Evolutionary conservation across 2,329 filamentous ascomycete species (phyloP).

Genomic region (Colletotrichum tofieldiae): DNA sequence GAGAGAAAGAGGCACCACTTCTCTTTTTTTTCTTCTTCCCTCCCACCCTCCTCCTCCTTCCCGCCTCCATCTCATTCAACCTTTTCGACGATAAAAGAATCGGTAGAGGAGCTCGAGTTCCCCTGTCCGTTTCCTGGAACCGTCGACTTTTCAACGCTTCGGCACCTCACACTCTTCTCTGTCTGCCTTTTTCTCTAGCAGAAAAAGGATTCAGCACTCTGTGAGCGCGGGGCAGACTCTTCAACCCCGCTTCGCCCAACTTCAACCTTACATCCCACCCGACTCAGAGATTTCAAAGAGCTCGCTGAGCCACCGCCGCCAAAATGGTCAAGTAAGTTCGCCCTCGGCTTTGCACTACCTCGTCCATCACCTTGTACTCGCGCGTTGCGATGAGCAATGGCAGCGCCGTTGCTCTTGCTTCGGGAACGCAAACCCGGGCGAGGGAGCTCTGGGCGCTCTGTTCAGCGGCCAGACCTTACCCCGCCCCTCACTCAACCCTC

Average conservation of each 20-base stretch:
- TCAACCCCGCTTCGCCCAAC: conserved; percentile 62
- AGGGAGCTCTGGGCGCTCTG: conserved; percentile 21
- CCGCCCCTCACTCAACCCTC: conserved; percentile 24
- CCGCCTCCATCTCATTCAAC: conserved; percentile 40
- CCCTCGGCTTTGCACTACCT: conserved; percentile 7
- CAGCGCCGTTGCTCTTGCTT: neutral
- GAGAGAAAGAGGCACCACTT: conserved; percentile 38
- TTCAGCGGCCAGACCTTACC: conserved; percentile 31
- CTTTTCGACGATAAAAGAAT: conserved; percentile 56
- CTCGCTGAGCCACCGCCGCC: conserved; percentile 78
- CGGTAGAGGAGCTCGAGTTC: conserved; percentile 55
- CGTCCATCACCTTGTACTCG: conserved; percentile 24
- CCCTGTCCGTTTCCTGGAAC: conserved; percentile 57
- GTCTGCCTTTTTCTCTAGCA: conserved; percentile 42
- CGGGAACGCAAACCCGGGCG: neutral
- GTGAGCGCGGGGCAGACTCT: conserved; percentile 48
- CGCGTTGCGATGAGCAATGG: conserved; percentile 3
- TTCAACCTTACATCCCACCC: conserved; percentile 51
- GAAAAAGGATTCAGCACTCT: conserved; percentile 42
- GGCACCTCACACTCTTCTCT: conserved; percentile 38
- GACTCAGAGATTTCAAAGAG: conserved; percentile 53
- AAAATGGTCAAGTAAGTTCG: conserved; percentile 99
- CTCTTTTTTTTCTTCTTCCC: conserved; percentile 40
- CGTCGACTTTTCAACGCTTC: conserved; percentile 51
- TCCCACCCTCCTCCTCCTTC: conserved; percentile 30